Base-by-base conservation (phyloP, 352 stramenopile genomes). In the Halophytophthora polymorphica region DNA sequence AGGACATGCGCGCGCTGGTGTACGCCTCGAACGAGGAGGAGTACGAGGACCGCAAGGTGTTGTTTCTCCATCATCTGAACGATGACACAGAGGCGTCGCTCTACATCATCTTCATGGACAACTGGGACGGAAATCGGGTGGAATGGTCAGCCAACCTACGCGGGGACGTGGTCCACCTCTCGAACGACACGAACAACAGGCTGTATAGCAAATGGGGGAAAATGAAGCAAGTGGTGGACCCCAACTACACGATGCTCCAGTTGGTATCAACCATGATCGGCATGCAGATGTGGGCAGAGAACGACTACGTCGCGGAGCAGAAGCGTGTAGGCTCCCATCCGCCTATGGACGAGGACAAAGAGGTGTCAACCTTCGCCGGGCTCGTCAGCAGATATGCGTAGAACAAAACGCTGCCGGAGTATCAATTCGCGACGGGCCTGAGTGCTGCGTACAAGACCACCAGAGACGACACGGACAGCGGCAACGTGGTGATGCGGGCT, bases 181-280 rank as follows among this genome's bases (percentile, higher is more conserved):
- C 22, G 5, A 54, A 54, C 15, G 15, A 54, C 28, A 54, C 47
- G 10, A 54, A 54, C 18, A 54, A 54, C 19, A 54, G 47, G 28
- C 40, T 54, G 22, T 14, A 54, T 28, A 19, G 36, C 2, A 54
- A 46, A 14, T 54, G 47, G 37, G 36, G 36, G 4, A 54, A 54
- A 14, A 13, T 54, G 25, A 54, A 54, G 15, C 18, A 47, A 22
- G 5, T 54, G 4, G 13, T 54, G 3, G 4, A 18, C 4, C 36
- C 36, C 1, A 41, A 2, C 13, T 5, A 22, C 14, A 17, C 14
- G 14, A 21, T 54, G 14, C 17, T 22, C 11, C 36, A 34, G 23
- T 46, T 37, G 13, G 15, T 54, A 12, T 23, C 21, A 11, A 45
- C 37, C 7, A 14, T 54, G 11, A 2, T 54, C 2, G 6, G n/a